Percentiles rank a stretch among this genome's conserved stretches.
Conservation (phyloP, 306 rosid genomes). For the Medicago arabica region DNA sequence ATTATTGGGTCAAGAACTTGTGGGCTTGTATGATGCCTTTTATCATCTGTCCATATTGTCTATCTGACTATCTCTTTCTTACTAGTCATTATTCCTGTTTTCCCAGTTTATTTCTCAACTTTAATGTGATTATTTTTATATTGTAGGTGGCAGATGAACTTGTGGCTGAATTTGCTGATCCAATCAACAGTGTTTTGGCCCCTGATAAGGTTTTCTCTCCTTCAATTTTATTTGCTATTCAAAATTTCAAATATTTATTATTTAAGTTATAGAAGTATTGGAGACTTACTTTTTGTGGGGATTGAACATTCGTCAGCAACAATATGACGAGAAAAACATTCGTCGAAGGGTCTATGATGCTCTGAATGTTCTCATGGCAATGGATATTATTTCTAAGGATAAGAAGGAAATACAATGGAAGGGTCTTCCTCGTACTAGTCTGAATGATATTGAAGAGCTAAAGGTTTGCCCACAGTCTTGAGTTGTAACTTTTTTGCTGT, state of each 20-base stretch:
- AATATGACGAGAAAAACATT: conserved; percentile 95
- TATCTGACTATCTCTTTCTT: neutral
- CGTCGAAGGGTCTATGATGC: conserved; percentile 99
- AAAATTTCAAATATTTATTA: conserved; percentile 13
- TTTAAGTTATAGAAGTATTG: conserved; percentile 9
- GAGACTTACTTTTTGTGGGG: conserved; percentile 26
- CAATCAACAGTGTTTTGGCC: conserved; percentile 65
- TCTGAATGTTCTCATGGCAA: conserved; percentile 98
- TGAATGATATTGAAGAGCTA: conserved; percentile 88
- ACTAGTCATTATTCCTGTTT: conserved; percentile 1
- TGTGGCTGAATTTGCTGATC: conserved; percentile 93
- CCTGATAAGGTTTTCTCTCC: conserved; percentile 86
- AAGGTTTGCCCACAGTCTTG: conserved; percentile 63
- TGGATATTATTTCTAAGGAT: conserved; percentile 93
- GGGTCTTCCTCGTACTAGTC: conserved; percentile 94
- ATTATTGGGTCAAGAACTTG: neutral
- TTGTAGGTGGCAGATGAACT: conserved; percentile 98
- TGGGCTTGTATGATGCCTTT: neutral
- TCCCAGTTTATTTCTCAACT: conserved; percentile 2
- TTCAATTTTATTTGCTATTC: conserved; percentile 13
- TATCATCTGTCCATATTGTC: neutral
- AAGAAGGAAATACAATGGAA: conserved; percentile 98
- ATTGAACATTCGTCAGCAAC: conserved; percentile 74
- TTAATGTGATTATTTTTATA: conserved; percentile 38
- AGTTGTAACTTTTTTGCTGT: neutral